These are phyloP conservation scores for Hypoxylon fuscum DNA, from an alignment of 495 filamentous ascomycete species.

Conservation along the genomic window DNA sequence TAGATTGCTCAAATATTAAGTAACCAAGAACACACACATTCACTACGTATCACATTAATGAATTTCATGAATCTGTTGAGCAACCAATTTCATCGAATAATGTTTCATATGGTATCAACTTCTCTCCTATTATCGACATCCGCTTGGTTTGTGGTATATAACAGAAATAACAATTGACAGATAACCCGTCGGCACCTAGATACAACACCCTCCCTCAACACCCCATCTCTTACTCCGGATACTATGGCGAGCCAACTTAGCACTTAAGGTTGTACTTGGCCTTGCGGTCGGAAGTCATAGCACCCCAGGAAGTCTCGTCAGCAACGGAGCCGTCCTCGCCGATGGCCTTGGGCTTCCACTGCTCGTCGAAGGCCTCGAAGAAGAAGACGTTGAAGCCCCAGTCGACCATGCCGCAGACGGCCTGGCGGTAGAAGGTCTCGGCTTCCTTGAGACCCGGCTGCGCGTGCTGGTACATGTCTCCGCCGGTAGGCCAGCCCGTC, in stretches of 20 bases:
- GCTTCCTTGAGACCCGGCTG: conserved; percentile 70
- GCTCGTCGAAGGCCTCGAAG: conserved; percentile 86
- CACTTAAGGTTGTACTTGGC: conserved; percentile 72
- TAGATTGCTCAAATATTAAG: too few relatives aligned
- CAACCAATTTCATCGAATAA: too few relatives aligned
- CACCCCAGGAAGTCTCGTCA: conserved; percentile 83
- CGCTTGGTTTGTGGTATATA: conserved; percentile 21
- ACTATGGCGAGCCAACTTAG: conserved; percentile 40
- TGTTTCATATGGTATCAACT: not conserved
- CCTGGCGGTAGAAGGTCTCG: conserved; percentile 68
- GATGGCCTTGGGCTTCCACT: conserved; percentile 76
- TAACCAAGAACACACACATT: too few relatives aligned
- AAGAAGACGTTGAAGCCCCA: conserved; percentile 83
- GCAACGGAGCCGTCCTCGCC: conserved; percentile 72
- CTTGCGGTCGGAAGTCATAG: conserved; percentile 69
- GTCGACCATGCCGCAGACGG: conserved; percentile 74
- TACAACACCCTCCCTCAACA: conserved; percentile 1
- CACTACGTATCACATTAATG: too few relatives aligned
- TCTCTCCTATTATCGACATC: not conserved
- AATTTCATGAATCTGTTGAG: too few relatives aligned
- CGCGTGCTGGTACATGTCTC: conserved; percentile 71
- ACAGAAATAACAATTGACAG: conserved; percentile 21
- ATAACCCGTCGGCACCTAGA: not conserved
- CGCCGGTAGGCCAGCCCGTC: conserved; percentile 68
- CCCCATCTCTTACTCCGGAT: too few relatives aligned